phyloP scores from a whole-genome alignment of 495 filamentous ascomycete genomes.

The Penicillium macrosclerotiorum region DNA sequence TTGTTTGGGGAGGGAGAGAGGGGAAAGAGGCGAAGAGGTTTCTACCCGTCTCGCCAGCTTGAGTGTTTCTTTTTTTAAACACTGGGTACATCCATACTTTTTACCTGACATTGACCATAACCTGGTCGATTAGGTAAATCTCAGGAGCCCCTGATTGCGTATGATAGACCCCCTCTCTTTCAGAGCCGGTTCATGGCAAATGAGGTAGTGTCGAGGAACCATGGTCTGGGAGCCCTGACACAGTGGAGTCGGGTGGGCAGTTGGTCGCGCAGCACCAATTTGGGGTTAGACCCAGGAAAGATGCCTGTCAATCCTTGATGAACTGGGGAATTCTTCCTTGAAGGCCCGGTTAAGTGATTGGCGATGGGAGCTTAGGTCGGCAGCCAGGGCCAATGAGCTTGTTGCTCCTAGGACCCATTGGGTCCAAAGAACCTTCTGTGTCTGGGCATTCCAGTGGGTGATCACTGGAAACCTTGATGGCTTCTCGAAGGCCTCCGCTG shows the following conservation, averaged over 20 bases:
- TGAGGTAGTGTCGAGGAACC: constrained; percentile 29
- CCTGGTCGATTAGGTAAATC: constrained; percentile 18
- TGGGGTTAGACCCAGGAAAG: constrained; percentile 13
- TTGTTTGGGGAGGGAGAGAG: too few relatives aligned
- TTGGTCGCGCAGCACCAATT: constrained; percentile 11
- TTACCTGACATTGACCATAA: constrained; percentile 2
- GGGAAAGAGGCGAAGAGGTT: too few relatives aligned
- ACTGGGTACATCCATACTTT: neutral
- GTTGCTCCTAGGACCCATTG: constrained; percentile 17
- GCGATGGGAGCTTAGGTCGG: constrained; percentile 22
- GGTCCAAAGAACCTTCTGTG: constrained; percentile 21
- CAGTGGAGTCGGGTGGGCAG: constrained; percentile 19
- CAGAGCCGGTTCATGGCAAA: constrained; percentile 26
- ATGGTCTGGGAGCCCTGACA: constrained; percentile 33
- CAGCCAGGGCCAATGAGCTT: constrained; percentile 23
- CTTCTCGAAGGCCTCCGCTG: constrained; percentile 21
- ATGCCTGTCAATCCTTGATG: constrained; percentile 33
- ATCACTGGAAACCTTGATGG: constrained; percentile 20
- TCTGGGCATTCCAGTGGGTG: constrained; percentile 22
- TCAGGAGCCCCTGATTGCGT: constrained; percentile 29
- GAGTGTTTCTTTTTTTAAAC: constrained; percentile 7
- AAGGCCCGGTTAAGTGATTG: constrained; percentile 20
- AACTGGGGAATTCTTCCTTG: constrained; percentile 28
- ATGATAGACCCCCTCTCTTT: constrained; percentile 15
- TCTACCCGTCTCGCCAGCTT: too few relatives aligned